Conservation (phyloP, 2,329 filamentous ascomycete genomes). For the Bipolaris victoriae region DNA sequence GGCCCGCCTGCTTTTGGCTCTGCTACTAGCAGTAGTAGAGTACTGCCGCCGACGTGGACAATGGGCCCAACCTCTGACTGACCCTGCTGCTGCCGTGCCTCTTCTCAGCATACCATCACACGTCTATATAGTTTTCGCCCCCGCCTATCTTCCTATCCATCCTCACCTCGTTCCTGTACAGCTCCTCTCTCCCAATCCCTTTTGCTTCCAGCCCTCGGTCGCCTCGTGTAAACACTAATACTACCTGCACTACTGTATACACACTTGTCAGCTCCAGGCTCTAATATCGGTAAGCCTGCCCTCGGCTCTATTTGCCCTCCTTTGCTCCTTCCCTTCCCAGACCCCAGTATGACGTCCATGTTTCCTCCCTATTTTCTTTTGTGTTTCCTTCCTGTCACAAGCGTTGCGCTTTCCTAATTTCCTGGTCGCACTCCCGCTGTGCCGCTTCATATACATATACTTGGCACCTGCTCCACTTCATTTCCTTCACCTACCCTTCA, state of each 20-base stretch:
- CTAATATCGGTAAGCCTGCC: slow-evolving; percentile 12
- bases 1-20: neutral
- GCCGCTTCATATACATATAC: slow-evolving; percentile 9
- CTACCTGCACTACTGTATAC: no score
- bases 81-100: slow-evolving; percentile 26
- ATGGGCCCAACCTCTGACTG: slow-evolving; percentile 19
- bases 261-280: neutral
- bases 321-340: slow-evolving; percentile 4
- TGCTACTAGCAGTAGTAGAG: neutral
- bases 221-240: no score
- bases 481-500: slow-evolving; percentile 4
- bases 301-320: slow-evolving; percentile 1
- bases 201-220: neutral
- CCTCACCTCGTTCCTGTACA: slow-evolving; percentile 5
- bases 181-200: neutral
- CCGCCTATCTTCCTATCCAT: slow-evolving; percentile 2
- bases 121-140: slow-evolving; percentile 24
- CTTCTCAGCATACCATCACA: neutral
- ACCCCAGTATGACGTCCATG: slow-evolving; percentile 1
- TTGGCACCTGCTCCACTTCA: slow-evolving; percentile 10
- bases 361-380: slow-evolving; percentile 5
- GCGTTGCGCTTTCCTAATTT: slow-evolving; percentile 7
- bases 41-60: neutral
- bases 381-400: slow-evolving; percentile 1
- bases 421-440: slow-evolving; percentile 2